These are phyloP conservation scores for Pleurotus tuber-regium DNA, from an alignment of 768 basidiomycete species.

Conservation along the genomic window DNA sequence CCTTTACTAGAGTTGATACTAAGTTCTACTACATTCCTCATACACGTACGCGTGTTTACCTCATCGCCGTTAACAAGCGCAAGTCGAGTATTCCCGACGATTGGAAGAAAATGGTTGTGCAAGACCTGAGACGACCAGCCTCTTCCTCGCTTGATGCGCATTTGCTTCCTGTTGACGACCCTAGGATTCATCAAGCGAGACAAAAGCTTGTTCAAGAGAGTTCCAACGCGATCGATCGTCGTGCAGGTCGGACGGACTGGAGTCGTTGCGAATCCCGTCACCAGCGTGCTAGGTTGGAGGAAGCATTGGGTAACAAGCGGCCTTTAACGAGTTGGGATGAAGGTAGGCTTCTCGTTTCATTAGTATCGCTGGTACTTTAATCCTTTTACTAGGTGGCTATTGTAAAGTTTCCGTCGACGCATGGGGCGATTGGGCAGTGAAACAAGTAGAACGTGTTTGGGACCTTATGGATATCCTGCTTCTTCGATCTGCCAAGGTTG, in stretches of 20 bases:
- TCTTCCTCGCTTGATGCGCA: constrained; percentile 91
- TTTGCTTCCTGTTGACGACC: constrained; percentile 87
- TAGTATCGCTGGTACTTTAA: constrained; percentile 1
- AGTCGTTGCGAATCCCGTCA: constrained; percentile 90
- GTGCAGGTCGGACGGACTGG: constrained; percentile 84
- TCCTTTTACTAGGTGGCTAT: constrained; percentile 55
- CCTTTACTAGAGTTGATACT: constrained; percentile 69
- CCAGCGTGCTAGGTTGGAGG: constrained; percentile 82
- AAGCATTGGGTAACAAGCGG: constrained; percentile 75
- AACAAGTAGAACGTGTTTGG: constrained; percentile 93
- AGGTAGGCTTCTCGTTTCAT: constrained; percentile 42
- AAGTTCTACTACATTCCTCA: constrained; percentile 94
- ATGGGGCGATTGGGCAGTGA: constrained; percentile 93
- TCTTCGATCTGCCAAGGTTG: constrained; percentile 75
- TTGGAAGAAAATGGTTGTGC: constrained; percentile 63
- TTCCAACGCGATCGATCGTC: constrained; percentile 60
- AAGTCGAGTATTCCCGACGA: constrained; percentile 56
- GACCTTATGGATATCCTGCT: constrained; percentile 92
- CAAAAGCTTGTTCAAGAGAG: constrained; percentile 77
- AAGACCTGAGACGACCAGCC: constrained; percentile 75
- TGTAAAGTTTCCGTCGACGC: constrained; percentile 87
- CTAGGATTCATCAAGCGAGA: constrained; percentile 85
- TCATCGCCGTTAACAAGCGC: constrained; percentile 73
- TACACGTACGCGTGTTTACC: constrained; percentile 87
- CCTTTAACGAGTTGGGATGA: constrained; percentile 94